Evolutionary conservation across 306 rosid species (phyloP), one percentile per base, ranked within the genome.

Genomic region (Cicer judaicum): DNA sequence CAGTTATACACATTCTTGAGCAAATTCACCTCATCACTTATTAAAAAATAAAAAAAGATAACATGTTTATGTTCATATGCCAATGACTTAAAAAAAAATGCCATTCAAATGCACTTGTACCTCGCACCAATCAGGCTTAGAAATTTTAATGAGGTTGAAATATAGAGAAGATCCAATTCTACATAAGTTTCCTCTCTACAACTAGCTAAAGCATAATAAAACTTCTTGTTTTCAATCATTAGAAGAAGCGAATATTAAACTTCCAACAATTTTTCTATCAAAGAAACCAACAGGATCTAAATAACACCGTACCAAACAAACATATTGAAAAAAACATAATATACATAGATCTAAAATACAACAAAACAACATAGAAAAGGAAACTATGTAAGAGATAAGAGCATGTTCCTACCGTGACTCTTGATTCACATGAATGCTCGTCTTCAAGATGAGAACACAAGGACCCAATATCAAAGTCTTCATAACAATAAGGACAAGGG

Each of bases 371-470:
- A 59, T 38, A 24, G 18, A 8, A 68, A 36, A 55, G 29, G 59
- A 74, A 47, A 55, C 56, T 16, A 75, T 8, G 29, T 62, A 9
- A 72, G 47, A 67, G 29, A 74, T 7, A 44, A 48, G 46, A 64
- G 38, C n/a, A 78, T 14, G 2, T 48, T 44, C 85, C 5, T 84
- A 94, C 98, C 78, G 97, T 85, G 84, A 81, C 90, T 90, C 75
- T 92, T 7, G 98, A 82, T 80, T 95, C 99, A 85, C 84, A 90
- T 1, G 98, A 66, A 86, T 92, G 98, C 49, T 95, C 99, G 19
- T 92, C 98, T 81, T 92, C 98, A 62, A 95, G 97, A 76, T 95
- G 97, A 76, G 91, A 89, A 72, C 96, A 95, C 80, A 95, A 83
- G 43, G 97, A 90, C 10, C 84, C 86, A 79, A 95, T 82, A 76